Conservation (phyloP, 139 green algal genomes). For the Picochlorum costavermella region DNA sequence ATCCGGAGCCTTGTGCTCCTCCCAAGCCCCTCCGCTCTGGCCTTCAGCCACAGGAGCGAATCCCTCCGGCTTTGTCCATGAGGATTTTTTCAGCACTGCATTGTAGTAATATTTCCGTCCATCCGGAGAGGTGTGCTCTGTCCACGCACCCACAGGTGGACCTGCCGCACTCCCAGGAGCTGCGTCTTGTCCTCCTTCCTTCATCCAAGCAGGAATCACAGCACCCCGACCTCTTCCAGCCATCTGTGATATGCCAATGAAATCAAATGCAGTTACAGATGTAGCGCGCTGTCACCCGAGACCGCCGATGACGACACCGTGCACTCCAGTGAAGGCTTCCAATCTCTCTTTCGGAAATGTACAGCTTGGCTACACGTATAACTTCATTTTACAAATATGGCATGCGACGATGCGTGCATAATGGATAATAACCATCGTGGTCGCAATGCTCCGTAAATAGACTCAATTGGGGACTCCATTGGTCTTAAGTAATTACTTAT, state of each 20-base stretch:
- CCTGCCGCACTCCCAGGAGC: not conserved
- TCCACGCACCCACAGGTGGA: constrained; percentile 44
- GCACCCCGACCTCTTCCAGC: constrained; percentile 19
- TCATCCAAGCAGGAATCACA: constrained; percentile 32
- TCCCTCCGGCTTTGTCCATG: constrained; percentile 82
- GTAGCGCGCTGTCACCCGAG: not conserved
- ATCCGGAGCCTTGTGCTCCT: constrained; percentile 72
- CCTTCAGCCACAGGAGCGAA: constrained; percentile 26
- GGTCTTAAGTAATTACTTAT: too few species aligned
- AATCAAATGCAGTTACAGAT: not conserved
- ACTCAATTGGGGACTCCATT: too few species aligned
- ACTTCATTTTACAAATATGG: too few species aligned
- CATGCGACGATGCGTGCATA: too few species aligned
- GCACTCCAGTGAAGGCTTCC: too few species aligned
- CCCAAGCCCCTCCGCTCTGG: constrained; percentile 40
- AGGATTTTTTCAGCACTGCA: constrained; percentile 54
- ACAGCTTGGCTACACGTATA: too few species aligned
- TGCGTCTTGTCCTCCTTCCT: not conserved
- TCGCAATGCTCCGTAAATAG: too few species aligned
- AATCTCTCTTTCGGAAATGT: too few species aligned
- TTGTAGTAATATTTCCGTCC: constrained; percentile 95
- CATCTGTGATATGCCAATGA: constrained; percentile 6
- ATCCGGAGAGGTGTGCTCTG: constrained; percentile 77
- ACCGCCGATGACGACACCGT: not conserved
- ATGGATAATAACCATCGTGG: too few species aligned